Evolutionary conservation across 2,329 filamentous ascomycete genomes (phyloP), one percentile per base, ranked within the genome.

Genomic region (Calonectria fujianensis): DNA sequence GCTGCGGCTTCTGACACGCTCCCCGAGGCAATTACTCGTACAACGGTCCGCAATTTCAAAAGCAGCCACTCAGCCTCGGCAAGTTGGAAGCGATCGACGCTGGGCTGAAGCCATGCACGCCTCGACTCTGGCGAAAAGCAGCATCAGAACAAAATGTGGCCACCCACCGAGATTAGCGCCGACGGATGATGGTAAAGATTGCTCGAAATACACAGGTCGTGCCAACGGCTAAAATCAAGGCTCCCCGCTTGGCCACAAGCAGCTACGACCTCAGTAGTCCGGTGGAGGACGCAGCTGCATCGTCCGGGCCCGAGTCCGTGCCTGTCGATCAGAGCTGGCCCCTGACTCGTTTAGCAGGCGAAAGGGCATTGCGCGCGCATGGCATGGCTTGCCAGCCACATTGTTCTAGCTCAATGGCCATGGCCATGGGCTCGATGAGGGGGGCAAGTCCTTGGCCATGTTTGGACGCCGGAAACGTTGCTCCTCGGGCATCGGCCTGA

Each of bases 301-400:
- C 35, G 57, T 63, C 74, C 57, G 67, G 78, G 54, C 64, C 69
- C 70, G 61, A 77, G 78, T 78, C 77, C 74, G 79, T 80, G 79
- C 79, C 79, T 81, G 75, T 72, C 77, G 77, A 80, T 80, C 79
- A 77, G 39, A 70, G 74, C 59, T 68, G 67, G 72, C 73, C 69
- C 78, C 73, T 81, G 78, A 81, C 79, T 81, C 79, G 77, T 65
- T 69, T 31, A 16, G 31, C 41, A 27, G 37, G 59, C 63, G 51
- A 63, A 35, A 32, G 52, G 29, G 39, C n/a, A 50, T 35, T 45
- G 64, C 18, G 41, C 35, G 37, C 7, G 54, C 37, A 31, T 48
- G 18, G 64, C 63, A 54, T 68, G 70, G 48, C 70, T 69, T 51
- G 64, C 54, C 27, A 69, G 54, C 70, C 48, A 54, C 54, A 54